Percentiles rank a stretch among this genome's conserved stretches.
Conservation (phyloP, 176 grass and related monocot species). For the Rhynchospora breviuscula region DNA sequence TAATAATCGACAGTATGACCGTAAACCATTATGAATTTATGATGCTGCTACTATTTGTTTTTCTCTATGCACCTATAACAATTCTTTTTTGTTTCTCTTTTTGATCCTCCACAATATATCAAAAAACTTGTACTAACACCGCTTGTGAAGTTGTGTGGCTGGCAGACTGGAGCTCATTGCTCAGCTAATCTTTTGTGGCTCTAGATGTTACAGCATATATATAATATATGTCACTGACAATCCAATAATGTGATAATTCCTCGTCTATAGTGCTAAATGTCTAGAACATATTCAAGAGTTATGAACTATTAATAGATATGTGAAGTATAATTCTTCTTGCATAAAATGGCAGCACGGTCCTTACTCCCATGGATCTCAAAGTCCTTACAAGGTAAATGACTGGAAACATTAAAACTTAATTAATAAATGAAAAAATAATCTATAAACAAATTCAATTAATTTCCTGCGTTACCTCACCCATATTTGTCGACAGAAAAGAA, state of each 20-base stretch:
- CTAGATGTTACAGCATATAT: neutral
- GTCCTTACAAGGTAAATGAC: neutral
- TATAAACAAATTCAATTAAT: neutral
- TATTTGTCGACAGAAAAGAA: neutral
- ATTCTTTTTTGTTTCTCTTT: too few species aligned
- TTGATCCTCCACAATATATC: too few species aligned
- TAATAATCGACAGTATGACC: too few species aligned
- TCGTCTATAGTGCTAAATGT: neutral
- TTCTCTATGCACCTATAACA: too few species aligned
- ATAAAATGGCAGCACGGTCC: too few species aligned
- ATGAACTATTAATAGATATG: neutral
- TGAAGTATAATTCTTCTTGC: neutral
- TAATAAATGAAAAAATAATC: conserved; percentile 1
- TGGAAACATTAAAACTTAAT: neutral
- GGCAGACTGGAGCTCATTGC: too few species aligned
- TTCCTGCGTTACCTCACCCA: neutral
- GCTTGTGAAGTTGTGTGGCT: too few species aligned
- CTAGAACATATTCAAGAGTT: neutral
- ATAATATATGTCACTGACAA: neutral
- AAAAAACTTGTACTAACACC: too few species aligned
- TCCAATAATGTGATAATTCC: neutral
- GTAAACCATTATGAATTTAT: too few species aligned
- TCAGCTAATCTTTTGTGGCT: neutral
- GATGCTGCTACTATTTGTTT: too few species aligned
- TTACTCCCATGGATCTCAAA: neutral